Evolutionary conservation across 495 filamentous ascomycete species (phyloP).

Genomic region (Aspergillus steynii): DNA sequence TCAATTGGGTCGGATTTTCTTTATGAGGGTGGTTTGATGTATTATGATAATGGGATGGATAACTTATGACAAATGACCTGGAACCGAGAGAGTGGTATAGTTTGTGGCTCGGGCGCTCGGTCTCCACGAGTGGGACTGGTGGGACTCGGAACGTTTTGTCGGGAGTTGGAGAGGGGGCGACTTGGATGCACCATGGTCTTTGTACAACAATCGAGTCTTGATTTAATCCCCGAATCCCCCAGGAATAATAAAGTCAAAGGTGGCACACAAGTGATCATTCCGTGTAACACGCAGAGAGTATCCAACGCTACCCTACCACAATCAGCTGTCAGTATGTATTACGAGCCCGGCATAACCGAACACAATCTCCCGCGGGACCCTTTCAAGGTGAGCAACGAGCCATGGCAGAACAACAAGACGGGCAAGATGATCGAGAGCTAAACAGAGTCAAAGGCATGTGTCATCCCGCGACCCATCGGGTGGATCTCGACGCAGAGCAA

Average conservation of each 20-base stretch:
- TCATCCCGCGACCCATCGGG: slow-evolving; percentile 46
- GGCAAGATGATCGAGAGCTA: neutral
- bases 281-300: neutral
- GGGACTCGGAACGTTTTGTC: neutral
- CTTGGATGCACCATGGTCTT: no score
- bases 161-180: neutral
- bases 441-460: slow-evolving; percentile 24
- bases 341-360: slow-evolving; percentile 35
- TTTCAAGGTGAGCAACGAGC: slow-evolving; percentile 33
- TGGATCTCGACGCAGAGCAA: slow-evolving; percentile 45
- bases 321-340: slow-evolving; percentile 29
- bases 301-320: neutral
- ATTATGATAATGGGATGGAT: no score
- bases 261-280: neutral
- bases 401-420: neutral
- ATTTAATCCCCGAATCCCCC: neutral
- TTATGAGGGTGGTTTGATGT: no score
- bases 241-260: neutral
- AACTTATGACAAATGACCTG: no score
- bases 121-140: neutral
- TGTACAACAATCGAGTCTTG: no score
- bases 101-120: neutral
- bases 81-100: neutral
- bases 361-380: slow-evolving; percentile 43
- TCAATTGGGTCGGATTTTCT: no score